phyloP scores from a whole-genome alignment of 2,329 filamentous ascomycete species.

The Davidsoniella australis region DNA sequence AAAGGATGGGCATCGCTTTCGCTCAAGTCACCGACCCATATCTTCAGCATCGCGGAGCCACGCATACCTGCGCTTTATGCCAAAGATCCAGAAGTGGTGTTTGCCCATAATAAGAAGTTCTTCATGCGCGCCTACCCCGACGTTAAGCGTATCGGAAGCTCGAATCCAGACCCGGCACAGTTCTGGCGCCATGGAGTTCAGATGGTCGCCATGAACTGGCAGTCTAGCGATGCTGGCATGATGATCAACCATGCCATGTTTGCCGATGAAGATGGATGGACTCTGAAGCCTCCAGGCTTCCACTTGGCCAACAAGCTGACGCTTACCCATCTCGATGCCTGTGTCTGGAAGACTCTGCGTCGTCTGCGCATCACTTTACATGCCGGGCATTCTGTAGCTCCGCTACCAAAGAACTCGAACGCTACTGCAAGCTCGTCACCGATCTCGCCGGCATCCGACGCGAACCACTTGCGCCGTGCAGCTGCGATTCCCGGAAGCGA shows the following conservation, averaged over 20 bases:
- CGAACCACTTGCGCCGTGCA: conserved; percentile 14
- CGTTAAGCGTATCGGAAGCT: conserved; percentile 60
- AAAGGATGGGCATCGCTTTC: conserved; percentile 49
- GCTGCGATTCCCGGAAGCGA: background rate
- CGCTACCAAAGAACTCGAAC: conserved; percentile 17
- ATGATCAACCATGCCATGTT: conserved; percentile 99
- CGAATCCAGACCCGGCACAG: conserved; percentile 83
- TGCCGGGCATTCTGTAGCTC: conserved; percentile 52
- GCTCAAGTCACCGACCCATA: conserved; percentile 43
- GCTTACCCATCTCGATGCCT: conserved; percentile 27
- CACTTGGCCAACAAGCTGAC: conserved; percentile 30
- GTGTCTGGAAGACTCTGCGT: conserved; percentile 33
- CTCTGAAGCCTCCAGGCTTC: conserved; percentile 66
- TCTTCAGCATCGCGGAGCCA: conserved; percentile 80
- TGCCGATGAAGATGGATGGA: conserved; percentile 66
- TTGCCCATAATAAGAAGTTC: conserved; percentile 71
- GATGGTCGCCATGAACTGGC: conserved; percentile 97
- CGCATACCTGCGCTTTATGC: conserved; percentile 42
- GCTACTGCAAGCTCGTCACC: conserved; percentile 12
- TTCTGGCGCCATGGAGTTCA: conserved; percentile 92
- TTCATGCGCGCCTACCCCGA: conserved; percentile 88
- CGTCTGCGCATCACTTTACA: conserved; percentile 56
- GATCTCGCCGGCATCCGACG: conserved; percentile 14
- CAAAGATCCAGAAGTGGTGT: conserved; percentile 57
- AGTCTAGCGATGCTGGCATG: conserved; percentile 83